Percentiles rank a stretch among this genome's conserved stretches.
Evolutionary conservation across 1,284 basidiomycete species (phyloP).

Genomic region (Leccinum colubrinum): DNA sequence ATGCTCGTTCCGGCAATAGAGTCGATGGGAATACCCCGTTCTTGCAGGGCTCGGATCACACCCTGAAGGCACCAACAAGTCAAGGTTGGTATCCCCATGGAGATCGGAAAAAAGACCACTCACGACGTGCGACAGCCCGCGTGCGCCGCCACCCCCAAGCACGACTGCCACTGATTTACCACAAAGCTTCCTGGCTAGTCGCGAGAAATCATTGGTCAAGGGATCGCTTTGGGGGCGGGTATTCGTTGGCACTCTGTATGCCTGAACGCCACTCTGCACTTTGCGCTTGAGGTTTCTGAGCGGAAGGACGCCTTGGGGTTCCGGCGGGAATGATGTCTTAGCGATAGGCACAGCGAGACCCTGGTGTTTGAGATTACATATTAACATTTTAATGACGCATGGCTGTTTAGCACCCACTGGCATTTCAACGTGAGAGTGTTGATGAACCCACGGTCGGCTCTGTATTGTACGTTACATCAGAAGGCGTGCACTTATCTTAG

Average conservation of each 20-base stretch:
- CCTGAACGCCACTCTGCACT: conserved; percentile 87
- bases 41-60: conserved; percentile 88
- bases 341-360: conserved; percentile 63
- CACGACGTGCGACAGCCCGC: conserved; percentile 92
- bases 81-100: conserved; percentile 16
- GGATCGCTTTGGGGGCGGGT: conserved; percentile 72
- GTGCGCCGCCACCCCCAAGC: conserved; percentile 93
- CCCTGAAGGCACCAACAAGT: conserved; percentile 48
- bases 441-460: conserved; percentile 94
- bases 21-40: conserved; percentile 92
- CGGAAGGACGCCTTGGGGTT: conserved; percentile 87
- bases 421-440: conserved; percentile 89
- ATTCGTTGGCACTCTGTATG: conserved; percentile 75
- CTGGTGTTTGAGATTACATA: conserved; percentile 33
- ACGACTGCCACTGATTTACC: conserved; percentile 94
- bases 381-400: not conserved
- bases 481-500: conserved; percentile 1
- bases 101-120: conserved; percentile 20
- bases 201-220: conserved; percentile 90
- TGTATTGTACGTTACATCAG: conserved; percentile 29
- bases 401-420: conserved; percentile 47
- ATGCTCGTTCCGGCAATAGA: conserved; percentile 91
- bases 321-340: conserved; percentile 63
- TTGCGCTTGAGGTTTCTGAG: conserved; percentile 90
- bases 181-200: conserved; percentile 88